Evolutionary conservation across 2,329 filamentous ascomycete genomes (phyloP).

Genomic region (Calonectria honghensis): DNA sequence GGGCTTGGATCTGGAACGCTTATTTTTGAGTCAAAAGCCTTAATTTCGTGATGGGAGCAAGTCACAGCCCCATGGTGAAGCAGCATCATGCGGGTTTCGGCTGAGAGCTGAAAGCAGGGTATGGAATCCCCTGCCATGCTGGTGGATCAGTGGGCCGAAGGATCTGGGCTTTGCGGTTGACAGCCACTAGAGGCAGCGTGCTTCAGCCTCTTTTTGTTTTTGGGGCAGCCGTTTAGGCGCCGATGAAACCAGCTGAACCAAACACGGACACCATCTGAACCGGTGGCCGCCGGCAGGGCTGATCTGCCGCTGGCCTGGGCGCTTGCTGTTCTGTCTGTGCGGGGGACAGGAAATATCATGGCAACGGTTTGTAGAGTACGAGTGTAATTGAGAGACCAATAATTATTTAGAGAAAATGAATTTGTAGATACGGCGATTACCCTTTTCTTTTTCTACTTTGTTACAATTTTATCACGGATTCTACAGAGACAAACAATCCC

Average conservation of each 20-base stretch:
- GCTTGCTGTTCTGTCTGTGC: not conserved
- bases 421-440: not conserved
- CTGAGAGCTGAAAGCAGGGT: not conserved
- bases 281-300: slow-evolving; percentile 4
- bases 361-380: not conserved
- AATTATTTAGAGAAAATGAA: not conserved
- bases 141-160: not conserved
- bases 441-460: not conserved
- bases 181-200: not conserved
- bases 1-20: not conserved
- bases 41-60: slow-evolving; percentile 20
- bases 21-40: slow-evolving; percentile 12
- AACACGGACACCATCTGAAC: slow-evolving; percentile 9
- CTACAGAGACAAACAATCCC: not conserved
- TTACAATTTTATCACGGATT: not conserved
- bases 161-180: not conserved
- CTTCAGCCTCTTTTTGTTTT: not conserved
- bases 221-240: not conserved
- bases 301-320: not conserved
- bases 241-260: slow-evolving; percentile 22
- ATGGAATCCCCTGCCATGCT: not conserved
- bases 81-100: not conserved
- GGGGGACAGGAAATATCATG: not conserved
- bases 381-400: not conserved
- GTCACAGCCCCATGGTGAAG: not conserved